A percentile compares a stretch with the other conserved stretches of the same genome.
Evolutionary conservation across 805 yeast species (phyloP).

Genomic region (Candida pseudoglaebosa): DNA sequence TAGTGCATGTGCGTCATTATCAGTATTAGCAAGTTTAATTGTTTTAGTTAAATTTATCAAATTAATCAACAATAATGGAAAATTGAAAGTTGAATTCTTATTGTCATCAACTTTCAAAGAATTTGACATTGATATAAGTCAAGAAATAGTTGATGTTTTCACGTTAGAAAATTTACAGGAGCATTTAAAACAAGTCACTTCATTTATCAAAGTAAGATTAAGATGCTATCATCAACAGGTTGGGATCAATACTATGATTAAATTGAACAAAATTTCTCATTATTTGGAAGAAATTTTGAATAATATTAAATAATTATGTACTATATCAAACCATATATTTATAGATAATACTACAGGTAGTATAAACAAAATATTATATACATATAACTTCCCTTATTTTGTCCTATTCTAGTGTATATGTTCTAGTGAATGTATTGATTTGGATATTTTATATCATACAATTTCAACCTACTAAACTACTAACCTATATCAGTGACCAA

Average conservation of each 20-base stretch:
- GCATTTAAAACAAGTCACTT: constrained; percentile 9
- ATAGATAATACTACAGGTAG: neutral
- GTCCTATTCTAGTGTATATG: too few species aligned
- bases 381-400: neutral
- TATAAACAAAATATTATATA: neutral
- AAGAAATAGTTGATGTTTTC: constrained; percentile 7
- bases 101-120: neutral
- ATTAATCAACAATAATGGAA: constrained; percentile 5
- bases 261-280: constrained; percentile 16
- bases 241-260: constrained; percentile 13
- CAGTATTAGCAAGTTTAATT: constrained; percentile 16
- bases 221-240: constrained; percentile 8
- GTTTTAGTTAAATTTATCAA: constrained; percentile 14
- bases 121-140: neutral
- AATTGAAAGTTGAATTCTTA: constrained; percentile 7
- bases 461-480: too few species aligned
- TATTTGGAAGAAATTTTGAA: constrained; percentile 16
- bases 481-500: too few species aligned
- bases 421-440: too few species aligned
- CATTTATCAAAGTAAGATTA: constrained; percentile 13
- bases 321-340: constrained; percentile 1
- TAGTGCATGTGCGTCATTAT: constrained; percentile 14
- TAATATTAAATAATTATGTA: constrained; percentile 6
- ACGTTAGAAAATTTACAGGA: constrained; percentile 8
- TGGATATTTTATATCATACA: too few species aligned